Evolutionary conservation across 2,329 filamentous ascomycete genomes (phyloP).

Genomic region (Diaporthe eres): DNA sequence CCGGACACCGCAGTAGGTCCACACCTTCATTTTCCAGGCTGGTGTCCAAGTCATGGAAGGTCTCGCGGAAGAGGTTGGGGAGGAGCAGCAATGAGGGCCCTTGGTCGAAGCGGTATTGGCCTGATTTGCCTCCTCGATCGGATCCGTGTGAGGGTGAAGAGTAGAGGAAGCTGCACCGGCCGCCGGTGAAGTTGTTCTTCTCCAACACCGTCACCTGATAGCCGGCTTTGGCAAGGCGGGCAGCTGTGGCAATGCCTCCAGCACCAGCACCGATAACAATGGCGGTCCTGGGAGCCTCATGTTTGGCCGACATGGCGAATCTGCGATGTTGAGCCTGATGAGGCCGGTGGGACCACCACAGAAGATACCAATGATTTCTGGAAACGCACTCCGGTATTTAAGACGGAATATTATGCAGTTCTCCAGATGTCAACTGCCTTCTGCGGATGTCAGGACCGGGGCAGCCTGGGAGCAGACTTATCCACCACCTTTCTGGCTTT

Average conservation of each 20-base stretch:
- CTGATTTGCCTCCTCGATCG: neutral
- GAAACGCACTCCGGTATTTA: neutral
- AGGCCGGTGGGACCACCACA: neutral
- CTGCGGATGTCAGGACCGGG: neutral
- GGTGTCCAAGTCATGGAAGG: conserved; percentile 78
- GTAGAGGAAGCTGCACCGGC: conserved; percentile 77
- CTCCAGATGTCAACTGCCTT: neutral
- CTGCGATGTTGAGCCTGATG: neutral
- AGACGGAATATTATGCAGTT: neutral
- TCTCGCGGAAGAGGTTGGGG: conserved; percentile 78
- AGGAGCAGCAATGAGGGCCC: conserved; percentile 81
- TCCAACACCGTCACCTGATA: conserved; percentile 83
- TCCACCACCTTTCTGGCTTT: neutral
- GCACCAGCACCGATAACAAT: conserved; percentile 72
- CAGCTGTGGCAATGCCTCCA: conserved; percentile 79
- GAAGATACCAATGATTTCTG: neutral
- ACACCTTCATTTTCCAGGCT: conserved; percentile 76
- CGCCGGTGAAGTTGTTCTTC: conserved; percentile 81
- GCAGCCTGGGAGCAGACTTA: neutral
- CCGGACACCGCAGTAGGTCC: conserved; percentile 78
- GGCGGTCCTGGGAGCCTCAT: conserved; percentile 32
- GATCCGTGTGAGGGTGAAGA: conserved; percentile 29
- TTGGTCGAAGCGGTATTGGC: conserved; percentile 78
- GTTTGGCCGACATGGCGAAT: conserved; percentile 27
- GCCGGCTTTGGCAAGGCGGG: conserved; percentile 78